Percentiles rank a stretch among this genome's conserved stretches.
Conservation (phyloP, 768 basidiomycete genomes). For the Collybia nuda region DNA sequence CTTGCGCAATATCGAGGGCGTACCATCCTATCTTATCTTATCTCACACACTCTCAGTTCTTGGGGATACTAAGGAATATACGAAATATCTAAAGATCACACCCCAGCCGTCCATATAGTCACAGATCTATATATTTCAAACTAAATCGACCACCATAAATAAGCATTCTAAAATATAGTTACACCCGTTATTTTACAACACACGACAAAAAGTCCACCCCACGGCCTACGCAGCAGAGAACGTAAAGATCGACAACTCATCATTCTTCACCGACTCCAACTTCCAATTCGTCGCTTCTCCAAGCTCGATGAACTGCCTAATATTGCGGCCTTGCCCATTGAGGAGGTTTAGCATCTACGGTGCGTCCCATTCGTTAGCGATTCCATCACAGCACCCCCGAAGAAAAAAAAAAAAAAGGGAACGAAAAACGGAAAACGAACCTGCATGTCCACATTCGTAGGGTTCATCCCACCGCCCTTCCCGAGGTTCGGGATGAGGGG, state of each 20-base stretch:
- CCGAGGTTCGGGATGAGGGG: slow-evolving; percentile 26
- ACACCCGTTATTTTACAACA: no score
- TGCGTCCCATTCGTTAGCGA: background rate
- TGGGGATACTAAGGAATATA: no score
- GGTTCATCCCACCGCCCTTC: slow-evolving; percentile 11
- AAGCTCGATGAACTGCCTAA: slow-evolving; percentile 22
- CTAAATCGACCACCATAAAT: no score
- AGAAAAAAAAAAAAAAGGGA: background rate
- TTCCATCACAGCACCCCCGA: background rate
- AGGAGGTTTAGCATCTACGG: slow-evolving; percentile 25
- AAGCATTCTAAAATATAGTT: no score
- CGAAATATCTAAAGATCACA: no score
- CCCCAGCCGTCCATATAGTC: no score
- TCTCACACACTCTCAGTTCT: no score
- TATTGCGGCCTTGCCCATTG: slow-evolving; percentile 28
- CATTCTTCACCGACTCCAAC: slow-evolving; percentile 7
- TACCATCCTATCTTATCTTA: no score
- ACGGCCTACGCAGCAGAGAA: slow-evolving; percentile 10
- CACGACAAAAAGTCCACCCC: no score
- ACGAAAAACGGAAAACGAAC: slow-evolving; percentile 11
- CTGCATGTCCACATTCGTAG: slow-evolving; percentile 21
- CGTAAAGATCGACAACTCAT: slow-evolving; percentile 5
- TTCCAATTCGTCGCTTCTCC: slow-evolving; percentile 26
- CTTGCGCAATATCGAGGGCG: no score
- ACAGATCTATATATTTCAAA: no score